Evolutionary conservation across 169 alveolate species (phyloP).

Genomic region (Babesia ovis): DNA sequence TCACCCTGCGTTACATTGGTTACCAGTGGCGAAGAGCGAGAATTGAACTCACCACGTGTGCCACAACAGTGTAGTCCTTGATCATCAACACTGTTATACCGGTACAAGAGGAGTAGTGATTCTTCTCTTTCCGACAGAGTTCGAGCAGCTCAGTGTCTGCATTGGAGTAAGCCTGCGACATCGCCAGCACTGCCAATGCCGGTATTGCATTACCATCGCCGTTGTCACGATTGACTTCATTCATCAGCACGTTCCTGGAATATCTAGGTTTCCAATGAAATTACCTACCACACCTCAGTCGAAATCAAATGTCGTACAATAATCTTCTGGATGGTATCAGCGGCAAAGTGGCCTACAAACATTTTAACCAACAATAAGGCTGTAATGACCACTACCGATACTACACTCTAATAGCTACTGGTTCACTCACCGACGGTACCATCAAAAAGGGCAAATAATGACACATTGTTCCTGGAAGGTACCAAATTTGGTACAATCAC

Average conservation of each 20-base stretch:
- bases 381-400: too few species aligned
- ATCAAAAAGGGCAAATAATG: slow-evolving; percentile 81
- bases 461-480: slow-evolving; percentile 50
- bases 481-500: slow-evolving; percentile 67
- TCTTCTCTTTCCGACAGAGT: slow-evolving; percentile 55
- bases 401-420: too few species aligned
- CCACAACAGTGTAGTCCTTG: slow-evolving; percentile 70
- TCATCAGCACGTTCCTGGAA: slow-evolving; percentile 17
- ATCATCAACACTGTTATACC: slow-evolving; percentile 77
- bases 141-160: slow-evolving; percentile 73
- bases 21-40: slow-evolving; percentile 1
- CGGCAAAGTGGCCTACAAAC: slow-evolving; percentile 73
- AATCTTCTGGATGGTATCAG: slow-evolving; percentile 72
- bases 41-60: slow-evolving; percentile 72
- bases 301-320: slow-evolving; percentile 71
- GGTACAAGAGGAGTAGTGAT: slow-evolving; percentile 81
- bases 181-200: slow-evolving; percentile 31
- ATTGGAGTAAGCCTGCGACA: slow-evolving; percentile 58
- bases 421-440: slow-evolving; percentile 84
- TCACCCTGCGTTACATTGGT: slow-evolving; percentile 50
- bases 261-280: neutral
- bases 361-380: neutral
- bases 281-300: slow-evolving; percentile 68
- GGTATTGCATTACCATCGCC: slow-evolving; percentile 11
- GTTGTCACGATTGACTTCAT: slow-evolving; percentile 3